A percentile compares a stretch with the other conserved stretches of the same genome.
These are phyloP conservation scores for Starmerella apis DNA, from an alignment of 805 yeast genomes.

Conservation along the genomic window DNA sequence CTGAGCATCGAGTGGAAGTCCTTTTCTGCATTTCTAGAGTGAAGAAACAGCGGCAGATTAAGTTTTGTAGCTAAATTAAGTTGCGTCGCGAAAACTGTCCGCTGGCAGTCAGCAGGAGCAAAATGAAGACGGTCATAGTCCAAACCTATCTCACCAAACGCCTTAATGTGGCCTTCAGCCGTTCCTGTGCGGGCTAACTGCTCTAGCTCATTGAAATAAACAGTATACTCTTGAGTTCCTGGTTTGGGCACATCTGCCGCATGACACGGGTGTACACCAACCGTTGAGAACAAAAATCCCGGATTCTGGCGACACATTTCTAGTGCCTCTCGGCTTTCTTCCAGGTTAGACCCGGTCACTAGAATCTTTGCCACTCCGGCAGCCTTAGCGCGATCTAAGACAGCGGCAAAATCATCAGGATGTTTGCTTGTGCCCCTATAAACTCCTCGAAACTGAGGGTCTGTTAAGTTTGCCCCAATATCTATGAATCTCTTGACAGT, in stretches of 20 bases:
- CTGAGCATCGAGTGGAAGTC: conserved; percentile 59
- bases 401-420: conserved; percentile 51
- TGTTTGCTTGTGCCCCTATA: conserved; percentile 67
- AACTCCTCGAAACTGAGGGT: conserved; percentile 72
- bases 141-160: conserved; percentile 92
- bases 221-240: conserved; percentile 24
- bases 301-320: conserved; percentile 37
- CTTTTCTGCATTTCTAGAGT: conserved; percentile 74
- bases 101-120: conserved; percentile 59
- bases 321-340: conserved; percentile 55
- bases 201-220: conserved; percentile 42
- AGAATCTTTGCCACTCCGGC: conserved; percentile 60
- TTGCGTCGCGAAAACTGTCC: conserved; percentile 58
- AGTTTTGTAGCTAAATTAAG: conserved; percentile 47
- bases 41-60: conserved; percentile 71
- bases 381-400: conserved; percentile 54
- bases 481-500: conserved; percentile 29
- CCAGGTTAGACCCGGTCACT: conserved; percentile 71
- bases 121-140: conserved; percentile 85
- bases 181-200: conserved; percentile 42
- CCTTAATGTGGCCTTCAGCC: conserved; percentile 47
- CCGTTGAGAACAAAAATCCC: conserved; percentile 41
- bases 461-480: conserved; percentile 71
- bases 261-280: conserved; percentile 92
- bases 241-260: conserved; percentile 35